Conservation (phyloP, 441 rosid genomes). For the Corymbia citriodora region DNA sequence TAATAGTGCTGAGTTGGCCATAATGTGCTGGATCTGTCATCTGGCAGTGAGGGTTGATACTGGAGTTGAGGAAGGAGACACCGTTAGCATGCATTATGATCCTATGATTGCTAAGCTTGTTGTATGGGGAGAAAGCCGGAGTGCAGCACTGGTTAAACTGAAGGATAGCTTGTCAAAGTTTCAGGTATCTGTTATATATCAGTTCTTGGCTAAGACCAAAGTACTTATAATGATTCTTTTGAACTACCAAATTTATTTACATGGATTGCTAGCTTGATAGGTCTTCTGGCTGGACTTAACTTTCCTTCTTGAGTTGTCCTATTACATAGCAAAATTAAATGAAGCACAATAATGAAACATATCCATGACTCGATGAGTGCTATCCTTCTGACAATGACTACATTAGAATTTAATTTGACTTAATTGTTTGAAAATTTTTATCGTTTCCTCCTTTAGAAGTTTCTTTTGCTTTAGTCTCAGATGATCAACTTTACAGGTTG, state of each 20-base stretch:
- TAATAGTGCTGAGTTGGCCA: neutral
- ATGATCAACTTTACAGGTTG: slow-evolving; percentile 51
- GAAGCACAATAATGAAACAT: neutral
- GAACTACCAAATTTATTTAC: neutral
- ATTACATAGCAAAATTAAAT: neutral
- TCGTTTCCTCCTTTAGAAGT: neutral
- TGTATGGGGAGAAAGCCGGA: slow-evolving; percentile 83
- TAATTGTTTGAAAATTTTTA: neutral
- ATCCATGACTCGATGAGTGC: neutral
- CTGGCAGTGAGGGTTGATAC: slow-evolving; percentile 84
- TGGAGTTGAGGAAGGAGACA: slow-evolving; percentile 92
- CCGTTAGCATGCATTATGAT: slow-evolving; percentile 97
- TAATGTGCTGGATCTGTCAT: slow-evolving; percentile 10
- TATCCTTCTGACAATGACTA: neutral
- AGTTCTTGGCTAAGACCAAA: neutral
- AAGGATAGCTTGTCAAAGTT: slow-evolving; percentile 84
- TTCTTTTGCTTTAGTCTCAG: neutral
- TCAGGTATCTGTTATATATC: slow-evolving; percentile 45
- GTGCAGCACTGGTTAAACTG: slow-evolving; percentile 78
- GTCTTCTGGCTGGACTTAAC: neutral
- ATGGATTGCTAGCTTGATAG: neutral
- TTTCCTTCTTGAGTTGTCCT: neutral
- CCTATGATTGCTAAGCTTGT: slow-evolving; percentile 99
- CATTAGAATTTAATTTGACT: neutral
- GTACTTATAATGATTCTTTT: neutral